Evolutionary conservation across 2,329 filamentous ascomycete genomes (phyloP).

Genomic region (Biscogniauxia marginata): DNA sequence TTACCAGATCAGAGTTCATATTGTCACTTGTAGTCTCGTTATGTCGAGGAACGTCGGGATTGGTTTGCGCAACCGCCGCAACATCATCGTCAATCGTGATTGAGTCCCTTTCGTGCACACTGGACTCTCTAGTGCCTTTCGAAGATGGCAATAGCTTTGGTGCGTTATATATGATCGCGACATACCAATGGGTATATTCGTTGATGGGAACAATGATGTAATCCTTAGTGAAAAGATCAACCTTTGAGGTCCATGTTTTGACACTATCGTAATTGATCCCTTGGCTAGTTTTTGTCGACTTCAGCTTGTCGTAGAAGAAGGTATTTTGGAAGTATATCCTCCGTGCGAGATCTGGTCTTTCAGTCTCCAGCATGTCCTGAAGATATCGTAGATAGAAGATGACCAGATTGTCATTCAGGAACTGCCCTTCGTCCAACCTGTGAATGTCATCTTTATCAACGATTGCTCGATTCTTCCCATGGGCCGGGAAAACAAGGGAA

Average conservation of each 20-base stretch:
- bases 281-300: conserved; percentile 51
- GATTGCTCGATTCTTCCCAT: conserved; percentile 59
- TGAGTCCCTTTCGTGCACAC: conserved; percentile 1
- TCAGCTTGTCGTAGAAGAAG: conserved; percentile 83
- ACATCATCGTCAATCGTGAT: conserved; percentile 14
- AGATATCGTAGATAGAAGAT: conserved; percentile 81
- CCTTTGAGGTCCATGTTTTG: conserved; percentile 79
- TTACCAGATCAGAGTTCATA: neutral
- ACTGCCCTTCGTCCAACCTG: conserved; percentile 79
- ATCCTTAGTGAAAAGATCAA: conserved; percentile 82
- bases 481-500: conserved; percentile 60
- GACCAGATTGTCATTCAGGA: conserved; percentile 90
- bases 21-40: conserved; percentile 1
- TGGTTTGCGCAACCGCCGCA: conserved; percentile 5
- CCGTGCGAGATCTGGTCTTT: conserved; percentile 54
- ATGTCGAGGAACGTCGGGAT: conserved; percentile 4
- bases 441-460: conserved; percentile 72
- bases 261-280: conserved; percentile 82
- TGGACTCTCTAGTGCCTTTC: conserved; percentile 1
- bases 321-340: conserved; percentile 89
- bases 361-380: conserved; percentile 57
- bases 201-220: conserved; percentile 93
- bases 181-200: conserved; percentile 84
- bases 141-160: conserved; percentile 53
- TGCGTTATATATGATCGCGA: conserved; percentile 92